Base-by-base conservation (phyloP, 164 flowering plant species). In the Warburgia ugandensis region DNA sequence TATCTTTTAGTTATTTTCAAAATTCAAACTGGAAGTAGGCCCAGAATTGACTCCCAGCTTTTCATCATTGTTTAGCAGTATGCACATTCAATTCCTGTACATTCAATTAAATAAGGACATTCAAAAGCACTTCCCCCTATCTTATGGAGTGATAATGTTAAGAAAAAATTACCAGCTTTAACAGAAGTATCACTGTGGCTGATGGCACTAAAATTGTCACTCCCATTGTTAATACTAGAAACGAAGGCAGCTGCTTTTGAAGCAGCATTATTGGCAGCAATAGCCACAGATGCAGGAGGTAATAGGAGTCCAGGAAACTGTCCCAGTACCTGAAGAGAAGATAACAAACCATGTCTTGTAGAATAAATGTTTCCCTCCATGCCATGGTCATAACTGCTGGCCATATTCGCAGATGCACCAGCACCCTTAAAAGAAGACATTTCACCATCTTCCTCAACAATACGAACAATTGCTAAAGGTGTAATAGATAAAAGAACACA, bases 251-350 rank as follows among this genome's bases (percentile, higher is more conserved):
- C 80, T 43, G 96, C 97, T 72, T 79, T 86, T 45, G 71, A 66
- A 65, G 88, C 94, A 42, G 96, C 94, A 65, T 50, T 72, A 59
- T 81, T 84, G 14, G 94, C 95, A 53, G 79, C 68, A 60, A 45
- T 52, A 52, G 60, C 64, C 48, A 80, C 69, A 9, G 78, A 66
- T 35, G 68, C 51, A 29, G 95, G 97, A 48, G 94, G 85, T 42
- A 66, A 70, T 32, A 91, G 64, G 53, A 91, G 74, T 47, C 80
- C 79, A 37, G 74, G 64, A 58, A 76, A 91, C 52, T 82, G 84
- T 62, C 77, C 86, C 58, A 91, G 74, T 42, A 64, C 59, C 69
- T 82, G 94, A 46, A 90, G 78, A 38, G 91, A 72, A 17, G 86
- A 76, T 50, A 84, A 47, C 48, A 90, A 56, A 17, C 76, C 90